Conservation (phyloP, 2,329 filamentous ascomycete genomes). For the Immersiporthe knoxdaviesiana region DNA sequence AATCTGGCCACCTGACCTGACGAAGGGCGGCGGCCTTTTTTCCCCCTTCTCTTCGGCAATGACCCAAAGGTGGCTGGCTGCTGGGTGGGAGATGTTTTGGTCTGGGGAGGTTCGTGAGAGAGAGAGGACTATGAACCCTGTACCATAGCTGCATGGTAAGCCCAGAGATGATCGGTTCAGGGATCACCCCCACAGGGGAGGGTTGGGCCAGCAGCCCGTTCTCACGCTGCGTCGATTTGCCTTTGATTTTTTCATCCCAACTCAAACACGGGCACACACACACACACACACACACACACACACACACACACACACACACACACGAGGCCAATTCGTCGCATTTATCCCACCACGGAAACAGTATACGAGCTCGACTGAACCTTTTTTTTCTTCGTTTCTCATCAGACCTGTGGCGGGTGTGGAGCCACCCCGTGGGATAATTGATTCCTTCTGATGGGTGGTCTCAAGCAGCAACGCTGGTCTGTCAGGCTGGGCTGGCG, state of each 20-base stretch:
- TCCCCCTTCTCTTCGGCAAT: not conserved
- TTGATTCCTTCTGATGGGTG: not conserved
- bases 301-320: not conserved
- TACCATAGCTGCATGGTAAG: constrained; percentile 3
- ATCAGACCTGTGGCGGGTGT: not conserved
- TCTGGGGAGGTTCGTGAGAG: not conserved
- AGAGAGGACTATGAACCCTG: not conserved
- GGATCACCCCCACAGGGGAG: not conserved
- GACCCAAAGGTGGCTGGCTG: not conserved
- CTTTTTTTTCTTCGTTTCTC: not conserved
- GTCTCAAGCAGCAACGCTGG: not conserved
- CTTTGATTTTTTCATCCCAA: not conserved
- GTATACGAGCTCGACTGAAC: not conserved
- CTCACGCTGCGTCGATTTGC: not conserved
- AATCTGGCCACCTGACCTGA: not conserved
- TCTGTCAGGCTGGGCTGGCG: too few species aligned
- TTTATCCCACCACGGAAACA: not conserved
- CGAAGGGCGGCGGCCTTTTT: not conserved
- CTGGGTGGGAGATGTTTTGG: not conserved
- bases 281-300: not conserved
- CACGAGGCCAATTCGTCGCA: too few species aligned
- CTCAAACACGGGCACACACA: not conserved
- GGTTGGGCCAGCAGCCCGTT: not conserved
- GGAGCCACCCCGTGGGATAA: not conserved
- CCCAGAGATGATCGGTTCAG: not conserved